These are phyloP conservation scores for Cyanidioschyzon merolae DNA, from an alignment of 23 red algal species.

Conservation along the genomic window DNA sequence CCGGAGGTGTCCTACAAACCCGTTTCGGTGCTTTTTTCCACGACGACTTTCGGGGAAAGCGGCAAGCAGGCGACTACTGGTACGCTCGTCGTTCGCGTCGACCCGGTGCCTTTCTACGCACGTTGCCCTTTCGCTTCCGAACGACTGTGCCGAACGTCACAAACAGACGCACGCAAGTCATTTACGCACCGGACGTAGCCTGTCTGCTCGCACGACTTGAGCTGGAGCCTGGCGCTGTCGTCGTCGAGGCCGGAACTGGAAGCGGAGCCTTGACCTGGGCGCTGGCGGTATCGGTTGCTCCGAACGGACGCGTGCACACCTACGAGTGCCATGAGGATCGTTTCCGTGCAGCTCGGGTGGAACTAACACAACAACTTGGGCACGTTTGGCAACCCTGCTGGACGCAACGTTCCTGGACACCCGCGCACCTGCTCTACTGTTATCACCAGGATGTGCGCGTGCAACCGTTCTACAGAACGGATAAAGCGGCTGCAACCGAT, in stretches of 20 bases:
- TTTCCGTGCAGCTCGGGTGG: slow-evolving; percentile 20
- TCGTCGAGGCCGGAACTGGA: slow-evolving; percentile 86
- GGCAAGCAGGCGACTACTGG: not conserved
- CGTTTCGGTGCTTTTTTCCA: not conserved
- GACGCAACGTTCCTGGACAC: not conserved
- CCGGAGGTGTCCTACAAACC: not conserved
- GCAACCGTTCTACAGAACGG: slow-evolving; percentile 19
- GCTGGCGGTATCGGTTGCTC: slow-evolving; percentile 59
- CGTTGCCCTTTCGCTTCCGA: not conserved
- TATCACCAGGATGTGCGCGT: slow-evolving; percentile 21
- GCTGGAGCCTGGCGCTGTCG: slow-evolving; percentile 35
- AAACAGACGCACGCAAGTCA: slow-evolving; percentile 51
- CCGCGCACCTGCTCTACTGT: not conserved
- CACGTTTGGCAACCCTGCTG: not conserved
- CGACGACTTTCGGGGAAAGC: not conserved
- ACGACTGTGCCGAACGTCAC: not conserved
- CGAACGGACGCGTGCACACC: slow-evolving; percentile 37
- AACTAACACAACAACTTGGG: slow-evolving; percentile 25
- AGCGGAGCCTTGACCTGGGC: slow-evolving; percentile 46
- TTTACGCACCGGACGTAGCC: slow-evolving; percentile 78
- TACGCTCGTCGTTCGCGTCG: not conserved
- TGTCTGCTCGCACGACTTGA: slow-evolving; percentile 46
- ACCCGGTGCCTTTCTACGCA: not conserved
- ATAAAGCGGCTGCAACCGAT: slow-evolving; percentile 42
- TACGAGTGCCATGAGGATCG: slow-evolving; percentile 70